Percentiles rank a stretch among this genome's conserved stretches.
Evolutionary conservation across 2,329 filamentous ascomycete genomes (phyloP).

Genomic region (Pleurostoma richardsiae): DNA sequence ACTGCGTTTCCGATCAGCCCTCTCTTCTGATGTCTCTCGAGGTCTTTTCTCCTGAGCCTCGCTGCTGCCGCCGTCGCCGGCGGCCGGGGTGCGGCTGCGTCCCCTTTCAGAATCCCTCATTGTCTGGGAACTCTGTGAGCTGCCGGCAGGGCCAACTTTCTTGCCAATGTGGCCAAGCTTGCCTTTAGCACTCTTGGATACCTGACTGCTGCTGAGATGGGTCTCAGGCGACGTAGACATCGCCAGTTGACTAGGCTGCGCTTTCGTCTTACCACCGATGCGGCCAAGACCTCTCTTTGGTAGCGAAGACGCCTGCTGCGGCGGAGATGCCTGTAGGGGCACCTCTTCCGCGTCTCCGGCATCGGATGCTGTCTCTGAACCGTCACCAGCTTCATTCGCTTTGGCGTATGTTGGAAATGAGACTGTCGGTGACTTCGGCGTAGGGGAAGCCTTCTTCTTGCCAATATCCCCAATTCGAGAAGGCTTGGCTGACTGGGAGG

Average conservation of each 20-base stretch:
- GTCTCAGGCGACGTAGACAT: slow-evolving; percentile 11
- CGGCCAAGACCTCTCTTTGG: slow-evolving; percentile 31
- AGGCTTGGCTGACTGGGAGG: slow-evolving; percentile 10
- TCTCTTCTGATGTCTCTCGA: slow-evolving; percentile 38
- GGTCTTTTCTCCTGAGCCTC: slow-evolving; percentile 21
- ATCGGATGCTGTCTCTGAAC: slow-evolving; percentile 15
- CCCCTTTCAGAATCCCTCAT: neutral
- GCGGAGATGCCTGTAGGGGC: slow-evolving; percentile 8
- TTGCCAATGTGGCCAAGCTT: slow-evolving; percentile 24
- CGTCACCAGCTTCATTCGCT: slow-evolving; percentile 16
- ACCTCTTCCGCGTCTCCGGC: slow-evolving; percentile 2
- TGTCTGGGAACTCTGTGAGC: neutral
- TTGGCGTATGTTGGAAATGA: neutral
- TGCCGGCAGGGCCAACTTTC: slow-evolving; percentile 3
- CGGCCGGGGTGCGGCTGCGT: neutral
- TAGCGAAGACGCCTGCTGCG: slow-evolving; percentile 15
- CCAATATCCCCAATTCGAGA: slow-evolving; percentile 29
- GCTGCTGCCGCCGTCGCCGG: slow-evolving; percentile 9
- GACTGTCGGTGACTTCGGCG: slow-evolving; percentile 10
- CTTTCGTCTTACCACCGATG: slow-evolving; percentile 28
- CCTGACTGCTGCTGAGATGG: slow-evolving; percentile 7
- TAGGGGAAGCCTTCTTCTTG: slow-evolving; percentile 21
- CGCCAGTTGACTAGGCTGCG: slow-evolving; percentile 5
- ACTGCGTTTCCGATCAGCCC: slow-evolving; percentile 43
- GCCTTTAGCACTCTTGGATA: slow-evolving; percentile 7